Base-by-base conservation (phyloP, 331 rosid species). In the Cydonia oblonga region DNA sequence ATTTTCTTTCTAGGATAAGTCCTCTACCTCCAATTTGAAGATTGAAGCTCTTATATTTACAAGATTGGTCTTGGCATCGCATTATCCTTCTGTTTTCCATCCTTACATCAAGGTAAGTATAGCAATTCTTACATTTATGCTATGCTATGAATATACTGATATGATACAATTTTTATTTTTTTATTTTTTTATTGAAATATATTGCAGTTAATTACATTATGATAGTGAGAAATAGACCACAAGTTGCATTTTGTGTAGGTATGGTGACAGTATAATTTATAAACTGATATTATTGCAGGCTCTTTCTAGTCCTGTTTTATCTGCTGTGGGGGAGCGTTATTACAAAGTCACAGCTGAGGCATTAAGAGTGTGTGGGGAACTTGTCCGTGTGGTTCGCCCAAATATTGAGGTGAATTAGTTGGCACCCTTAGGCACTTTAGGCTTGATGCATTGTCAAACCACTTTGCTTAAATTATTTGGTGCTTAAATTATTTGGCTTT, bases 321-420 rank as follows among this genome's bases (percentile, higher is more conserved):
- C 97, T 63, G 97, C 99, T 76, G 93, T 95, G 67, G 96, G 92
- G 75, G 99, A 95, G 90, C 97, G 99, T 25, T 95, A 95, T 81
- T 95, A 95, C 84, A 95, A 95, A 90, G 99, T 95, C 80, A 91
- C 99, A 20, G 99, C 99, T 51, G 99, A 95, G 85, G 99, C 99
- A 51, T 85, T 95, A 71, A 88, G 97, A 82, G 99, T 91, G 60
- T 95, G 99, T 68, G 99, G 97, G 75, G 96, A 90, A 77, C 96
- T 95, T 51, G 96, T 95, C 52, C 90, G 90, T 63, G 96, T 95
- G 74, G 92, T 95, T 72, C 93, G 99, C 44, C 97, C 99, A 44
- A 77, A 83, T 73, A 83, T 84, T 84, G 90, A 89, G 95, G 99
- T 95, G 70, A 25, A 82, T 83, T 67, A 8, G 49, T 23, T 53